phyloP scores from a whole-genome alignment of 108 stramenopile genomes.

The Fistulifera pelliculosa region DNA sequence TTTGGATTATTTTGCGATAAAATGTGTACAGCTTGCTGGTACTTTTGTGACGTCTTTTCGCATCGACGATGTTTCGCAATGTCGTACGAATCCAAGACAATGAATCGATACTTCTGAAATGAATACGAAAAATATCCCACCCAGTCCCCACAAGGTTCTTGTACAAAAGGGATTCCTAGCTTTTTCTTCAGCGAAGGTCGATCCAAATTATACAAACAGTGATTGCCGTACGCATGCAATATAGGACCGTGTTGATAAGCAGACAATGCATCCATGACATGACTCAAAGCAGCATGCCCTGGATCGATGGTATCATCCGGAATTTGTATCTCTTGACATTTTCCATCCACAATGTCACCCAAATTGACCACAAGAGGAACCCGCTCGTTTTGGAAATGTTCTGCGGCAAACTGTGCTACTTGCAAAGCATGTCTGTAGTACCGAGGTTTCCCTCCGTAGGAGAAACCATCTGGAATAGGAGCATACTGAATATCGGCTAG shows the following conservation, averaged over 20 bases:
- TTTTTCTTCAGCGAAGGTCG: constrained; percentile 36
- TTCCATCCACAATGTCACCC: constrained; percentile 83
- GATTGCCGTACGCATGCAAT: constrained; percentile 80
- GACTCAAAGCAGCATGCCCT: constrained; percentile 35
- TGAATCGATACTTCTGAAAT: constrained; percentile 34
- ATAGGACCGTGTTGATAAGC: constrained; percentile 41
- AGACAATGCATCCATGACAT: constrained; percentile 52
- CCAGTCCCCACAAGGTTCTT: constrained; percentile 31
- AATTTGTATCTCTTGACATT: constrained; percentile 44
- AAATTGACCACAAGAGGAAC: constrained; percentile 64
- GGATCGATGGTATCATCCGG: constrained; percentile 23
- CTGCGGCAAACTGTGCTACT: constrained; percentile 47
- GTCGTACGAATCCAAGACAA: constrained; percentile 72
- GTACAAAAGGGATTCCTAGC: constrained; percentile 58
- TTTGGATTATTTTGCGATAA: constrained; percentile 58
- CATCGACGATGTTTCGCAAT: constrained; percentile 54
- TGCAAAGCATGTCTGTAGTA: constrained; percentile 66
- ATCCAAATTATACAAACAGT: constrained; percentile 80
- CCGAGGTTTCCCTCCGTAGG: constrained; percentile 49
- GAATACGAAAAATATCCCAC: constrained; percentile 26
- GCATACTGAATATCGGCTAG: constrained; percentile 84
- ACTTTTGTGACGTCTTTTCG: constrained; percentile 29
- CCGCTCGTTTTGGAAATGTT: constrained; percentile 42
- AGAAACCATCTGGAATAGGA: constrained; percentile 71
- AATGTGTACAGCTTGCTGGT: constrained; percentile 42